A percentile compares a stretch with the other conserved stretches of the same genome.
These are phyloP conservation scores for Metarhizium sp. DNA, from an alignment of 2,329 filamentous ascomycete species.

Conservation along the genomic window DNA sequence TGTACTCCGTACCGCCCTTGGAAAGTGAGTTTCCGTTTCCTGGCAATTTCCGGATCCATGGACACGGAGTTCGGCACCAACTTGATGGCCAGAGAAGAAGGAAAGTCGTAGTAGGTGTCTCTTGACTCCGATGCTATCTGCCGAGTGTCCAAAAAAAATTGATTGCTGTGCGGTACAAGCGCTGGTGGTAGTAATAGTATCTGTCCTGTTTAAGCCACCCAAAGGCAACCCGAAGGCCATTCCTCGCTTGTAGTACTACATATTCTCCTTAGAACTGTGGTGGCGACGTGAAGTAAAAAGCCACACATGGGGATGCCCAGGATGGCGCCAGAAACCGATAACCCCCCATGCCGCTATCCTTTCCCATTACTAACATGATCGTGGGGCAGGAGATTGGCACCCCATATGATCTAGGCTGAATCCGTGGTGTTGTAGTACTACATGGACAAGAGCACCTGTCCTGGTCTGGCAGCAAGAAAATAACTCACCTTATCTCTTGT, in stretches of 20 bases:
- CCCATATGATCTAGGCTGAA: not conserved
- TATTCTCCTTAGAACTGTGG: not conserved
- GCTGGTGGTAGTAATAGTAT: too few relatives aligned
- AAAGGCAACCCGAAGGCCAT: too few relatives aligned
- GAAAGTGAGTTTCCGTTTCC: not conserved
- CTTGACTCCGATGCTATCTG: not conserved
- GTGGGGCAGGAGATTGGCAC: constrained; percentile 2
- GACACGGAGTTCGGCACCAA: not conserved
- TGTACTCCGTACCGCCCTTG: not conserved
- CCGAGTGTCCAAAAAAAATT: not conserved
- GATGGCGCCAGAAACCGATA: not conserved
- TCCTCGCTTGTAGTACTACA: too few relatives aligned
- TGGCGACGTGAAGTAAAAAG: not conserved
- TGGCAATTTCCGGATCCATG: not conserved
- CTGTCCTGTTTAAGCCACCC: too few relatives aligned
- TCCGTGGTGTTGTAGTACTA: not conserved
- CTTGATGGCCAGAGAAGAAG: not conserved
- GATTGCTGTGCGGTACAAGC: not conserved
- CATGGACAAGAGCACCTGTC: not conserved
- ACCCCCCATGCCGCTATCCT: not conserved
- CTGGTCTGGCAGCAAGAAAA: not conserved
- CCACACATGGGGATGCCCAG: constrained; percentile 17
- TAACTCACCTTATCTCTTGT: constrained; percentile 1
- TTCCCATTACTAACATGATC: not conserved
- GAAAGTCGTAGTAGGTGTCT: not conserved